Evolutionary conservation across 805 yeast species (phyloP), one percentile per base, ranked within the genome.

Genomic region (Starmerella sp.): DNA sequence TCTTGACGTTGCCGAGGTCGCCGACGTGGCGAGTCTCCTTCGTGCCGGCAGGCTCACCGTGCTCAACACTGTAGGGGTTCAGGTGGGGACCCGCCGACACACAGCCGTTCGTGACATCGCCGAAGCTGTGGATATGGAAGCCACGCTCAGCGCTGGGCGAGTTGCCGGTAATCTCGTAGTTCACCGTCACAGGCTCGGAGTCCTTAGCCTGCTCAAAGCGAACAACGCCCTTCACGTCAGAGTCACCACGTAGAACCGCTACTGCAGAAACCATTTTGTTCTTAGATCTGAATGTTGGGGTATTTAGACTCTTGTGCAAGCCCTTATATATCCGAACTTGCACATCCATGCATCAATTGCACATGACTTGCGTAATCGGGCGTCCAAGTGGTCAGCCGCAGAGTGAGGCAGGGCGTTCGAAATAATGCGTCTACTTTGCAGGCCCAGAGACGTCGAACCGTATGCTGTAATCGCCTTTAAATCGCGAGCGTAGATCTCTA

Each of bases 61-160:
- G 96, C 62, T 80, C 79, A 76, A 83, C 82, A 59, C 80, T 77
- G 70, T 84, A 84, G 63, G 96, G 96, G 80, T 90, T 84, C 81
- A 88, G 89, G 76, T 90, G 97, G 57, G 96, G 96, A 69, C 97
- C 97, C 54, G 97, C 96, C 63, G 96, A 86, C 58, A 96, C 91
- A 77, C 98, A 93, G 63, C 98, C 98, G 72, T 93, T 93, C 75
- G 98, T 88, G 82, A 87, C 88, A 78, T 93, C 98, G 76, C 98
- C 98, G 68, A 93, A 93, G 70, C 87, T 84, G 75, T 93, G 98
- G 69, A 93, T 76, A 79, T 93, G 98, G 96, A 93, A 91, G 53
- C 98, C 98, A 38, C 65, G 63, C 54, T 48, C 75, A 51, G 96
- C 91, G 67, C 86, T 84, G 58, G 97, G 76, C 62, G 81, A 83